A percentile compares a stretch with the other conserved stretches of the same genome.
Conservation (phyloP, 768 basidiomycete species). For the Boletus tylopilopsis region DNA sequence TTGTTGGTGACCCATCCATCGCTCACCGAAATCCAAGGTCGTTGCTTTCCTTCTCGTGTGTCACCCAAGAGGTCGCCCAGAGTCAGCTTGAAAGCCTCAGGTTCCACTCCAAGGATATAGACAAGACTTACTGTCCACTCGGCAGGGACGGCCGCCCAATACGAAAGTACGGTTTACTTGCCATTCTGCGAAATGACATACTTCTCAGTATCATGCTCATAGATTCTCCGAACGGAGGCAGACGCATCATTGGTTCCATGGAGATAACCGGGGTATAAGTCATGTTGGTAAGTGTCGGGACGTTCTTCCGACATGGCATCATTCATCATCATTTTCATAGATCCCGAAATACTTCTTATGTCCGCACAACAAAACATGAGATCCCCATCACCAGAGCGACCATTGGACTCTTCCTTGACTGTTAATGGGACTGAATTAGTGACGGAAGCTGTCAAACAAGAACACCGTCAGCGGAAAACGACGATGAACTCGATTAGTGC, state of each 20-base stretch:
- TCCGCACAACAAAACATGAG: constrained; percentile 15
- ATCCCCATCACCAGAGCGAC: constrained; percentile 24
- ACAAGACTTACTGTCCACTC: constrained; percentile 52
- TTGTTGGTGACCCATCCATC: constrained; percentile 45
- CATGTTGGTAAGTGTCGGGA: constrained; percentile 42
- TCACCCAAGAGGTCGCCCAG: constrained; percentile 47
- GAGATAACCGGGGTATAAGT: constrained; percentile 52
- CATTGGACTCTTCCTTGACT: constrained; percentile 24
- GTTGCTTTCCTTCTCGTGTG: constrained; percentile 64
- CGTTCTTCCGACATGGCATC: constrained; percentile 1
- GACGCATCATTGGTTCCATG: constrained; percentile 59
- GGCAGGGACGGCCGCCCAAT: constrained; percentile 55
- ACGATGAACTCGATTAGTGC: constrained; percentile 35
- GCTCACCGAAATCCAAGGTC: constrained; percentile 52
- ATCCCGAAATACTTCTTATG: constrained; percentile 24
- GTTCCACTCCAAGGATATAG: constrained; percentile 43
- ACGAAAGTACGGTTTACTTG: constrained; percentile 50
- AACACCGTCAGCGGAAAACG: constrained; percentile 40
- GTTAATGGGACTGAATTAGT: constrained; percentile 38
- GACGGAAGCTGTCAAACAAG: constrained; percentile 34
- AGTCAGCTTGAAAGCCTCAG: constrained; percentile 48
- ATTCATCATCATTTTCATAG: constrained; percentile 10
- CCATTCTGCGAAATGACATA: not conserved
- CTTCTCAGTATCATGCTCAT: not conserved
- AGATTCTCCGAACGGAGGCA: constrained; percentile 58